These are phyloP conservation scores for Dianthus caryophyllus DNA, from an alignment of 148 eudicot species.

Conservation along the genomic window DNA sequence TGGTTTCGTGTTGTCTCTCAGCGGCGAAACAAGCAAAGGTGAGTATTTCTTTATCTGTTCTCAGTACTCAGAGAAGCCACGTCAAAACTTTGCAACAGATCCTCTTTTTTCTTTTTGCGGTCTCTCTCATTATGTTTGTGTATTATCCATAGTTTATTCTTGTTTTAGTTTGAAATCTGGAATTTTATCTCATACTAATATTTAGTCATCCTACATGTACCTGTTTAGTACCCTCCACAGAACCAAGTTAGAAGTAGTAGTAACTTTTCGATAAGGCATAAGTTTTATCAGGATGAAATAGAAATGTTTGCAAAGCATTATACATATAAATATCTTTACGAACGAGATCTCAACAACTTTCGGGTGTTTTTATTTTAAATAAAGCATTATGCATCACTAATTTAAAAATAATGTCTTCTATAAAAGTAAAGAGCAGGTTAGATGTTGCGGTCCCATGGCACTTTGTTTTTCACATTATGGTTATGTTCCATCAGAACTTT, in stretches of 20 bases:
- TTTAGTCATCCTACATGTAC: neutral
- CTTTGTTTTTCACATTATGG: neutral
- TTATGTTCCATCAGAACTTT: neutral
- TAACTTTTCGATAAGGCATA: neutral
- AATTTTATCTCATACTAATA: neutral
- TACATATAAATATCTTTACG: neutral
- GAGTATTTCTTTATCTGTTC: slow-evolving; percentile 35
- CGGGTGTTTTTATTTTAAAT: neutral
- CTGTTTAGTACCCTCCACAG: neutral
- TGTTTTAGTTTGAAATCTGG: too few relatives aligned
- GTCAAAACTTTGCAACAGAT: neutral
- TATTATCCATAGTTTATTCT: neutral
- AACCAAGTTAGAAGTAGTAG: neutral
- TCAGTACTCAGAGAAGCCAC: neutral
- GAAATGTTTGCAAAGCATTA: too few relatives aligned
- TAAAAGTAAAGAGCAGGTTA: neutral
- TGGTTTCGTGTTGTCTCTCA: slow-evolving; percentile 79
- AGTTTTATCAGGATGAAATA: neutral
- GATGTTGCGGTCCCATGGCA: neutral
- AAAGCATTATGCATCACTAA: neutral
- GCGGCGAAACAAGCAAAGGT: slow-evolving; percentile 88
- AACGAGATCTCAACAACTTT: neutral
- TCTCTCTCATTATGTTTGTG: neutral
- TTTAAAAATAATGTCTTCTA: neutral
- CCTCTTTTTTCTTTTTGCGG: neutral